Conservation (phyloP, 768 basidiomycete genomes). For the Suillus plorans region DNA sequence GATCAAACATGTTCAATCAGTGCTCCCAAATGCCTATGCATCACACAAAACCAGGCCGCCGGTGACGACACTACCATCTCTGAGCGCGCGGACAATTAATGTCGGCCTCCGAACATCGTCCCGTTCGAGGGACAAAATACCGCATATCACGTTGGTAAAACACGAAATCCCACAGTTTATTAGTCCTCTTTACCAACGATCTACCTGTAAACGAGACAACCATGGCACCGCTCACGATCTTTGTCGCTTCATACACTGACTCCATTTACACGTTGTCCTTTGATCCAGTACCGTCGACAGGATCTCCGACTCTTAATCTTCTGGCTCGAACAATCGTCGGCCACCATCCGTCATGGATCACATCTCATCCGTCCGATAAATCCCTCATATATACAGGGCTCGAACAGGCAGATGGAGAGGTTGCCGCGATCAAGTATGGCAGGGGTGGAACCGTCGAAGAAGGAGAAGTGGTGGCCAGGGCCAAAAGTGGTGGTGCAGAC, state of each 20-base stretch:
- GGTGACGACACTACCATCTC: not conserved
- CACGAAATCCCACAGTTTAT: not conserved
- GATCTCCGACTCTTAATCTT: conserved; percentile 50
- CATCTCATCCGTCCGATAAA: conserved; percentile 53
- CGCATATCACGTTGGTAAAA: not conserved
- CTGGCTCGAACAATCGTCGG: conserved; percentile 50
- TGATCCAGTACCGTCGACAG: conserved; percentile 56
- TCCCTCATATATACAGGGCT: conserved; percentile 65
- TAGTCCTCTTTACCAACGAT: not conserved
- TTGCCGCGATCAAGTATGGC: conserved; percentile 59
- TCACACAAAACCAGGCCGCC: not conserved
- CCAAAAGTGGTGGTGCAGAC: conserved; percentile 52
- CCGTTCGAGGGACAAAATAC: not conserved
- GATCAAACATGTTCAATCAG: too few relatives aligned
- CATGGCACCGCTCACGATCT: conserved; percentile 38
- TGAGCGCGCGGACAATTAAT: not conserved
- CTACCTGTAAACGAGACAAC: not conserved
- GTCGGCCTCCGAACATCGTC: not conserved
- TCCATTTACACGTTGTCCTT: conserved; percentile 65
- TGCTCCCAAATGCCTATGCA: not conserved
- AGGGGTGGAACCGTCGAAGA: conserved; percentile 33
- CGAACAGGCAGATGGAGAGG: conserved; percentile 65
- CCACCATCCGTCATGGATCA: conserved; percentile 76
- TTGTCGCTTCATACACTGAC: conserved; percentile 66
- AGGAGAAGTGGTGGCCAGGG: conserved; percentile 47